Evolutionary conservation across 2,329 filamentous ascomycete species (phyloP), one percentile per base, ranked within the genome.

Genomic region (Neonectria sp.): DNA sequence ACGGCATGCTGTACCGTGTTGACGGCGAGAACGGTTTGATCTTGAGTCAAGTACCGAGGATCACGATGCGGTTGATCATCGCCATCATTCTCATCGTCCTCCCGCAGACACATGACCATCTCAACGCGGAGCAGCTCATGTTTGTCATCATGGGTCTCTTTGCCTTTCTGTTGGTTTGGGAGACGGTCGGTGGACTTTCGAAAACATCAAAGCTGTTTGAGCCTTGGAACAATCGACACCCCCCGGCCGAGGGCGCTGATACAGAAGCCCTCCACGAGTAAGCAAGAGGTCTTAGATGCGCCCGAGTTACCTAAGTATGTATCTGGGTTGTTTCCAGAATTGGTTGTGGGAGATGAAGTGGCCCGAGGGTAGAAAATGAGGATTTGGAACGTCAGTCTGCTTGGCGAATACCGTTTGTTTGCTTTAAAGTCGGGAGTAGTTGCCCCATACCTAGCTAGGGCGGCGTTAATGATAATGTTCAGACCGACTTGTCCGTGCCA

Each of bases 61-160:
- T 82, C 12, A 78, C 76, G 1, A 78, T 84, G 79, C 76, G 70
- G 62, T 75, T 76, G 60, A 76, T 72, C 1, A 46, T 80, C 13
- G 74, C 77, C 15, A 69, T 81, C 8, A 60, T 81, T 31, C 68
- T 81, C 17, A 71, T 82, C 13, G 60, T 82, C 3, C 65, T 85
- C 5, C 82, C 83, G 0, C 58, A 76, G 69, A 82, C 83, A 0
- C 73, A 78, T 53, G 64, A 71, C 8, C 71, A 75, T n/a, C 72
- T 81, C 8, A 72, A 71, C 27, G 71, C 79, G 1, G 77, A 76
- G 40, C 68, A 77, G 29, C 79, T 84, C 35, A 77, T 86, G 71
- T 80, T 79, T 4, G 77, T 84, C 8, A 75, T 84, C 46, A 84
- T 83, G 82, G 77, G 79, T 1, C 72, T 86, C 17, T 79, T 85